Evolutionary conservation across 2,329 filamentous ascomycete genomes (phyloP), one percentile per base, ranked within the genome.

Genomic region (Exophiala calicioides): DNA sequence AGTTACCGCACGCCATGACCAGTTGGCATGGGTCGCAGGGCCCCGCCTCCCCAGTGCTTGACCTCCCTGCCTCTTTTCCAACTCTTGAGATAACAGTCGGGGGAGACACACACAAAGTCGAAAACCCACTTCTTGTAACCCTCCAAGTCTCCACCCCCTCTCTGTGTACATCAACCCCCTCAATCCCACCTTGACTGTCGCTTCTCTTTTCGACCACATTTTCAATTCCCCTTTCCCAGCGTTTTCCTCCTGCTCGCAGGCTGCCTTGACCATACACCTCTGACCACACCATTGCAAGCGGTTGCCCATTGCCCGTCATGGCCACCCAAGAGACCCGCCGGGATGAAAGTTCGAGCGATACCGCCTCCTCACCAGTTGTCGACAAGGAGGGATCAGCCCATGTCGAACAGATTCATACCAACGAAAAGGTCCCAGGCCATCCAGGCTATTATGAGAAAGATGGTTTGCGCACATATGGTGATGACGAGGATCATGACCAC

Each of bases 401-500:
- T 47, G 52, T 63, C 30, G 59, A 60, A 31, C 53, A 59, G 35
- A 48, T 60, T 23, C 58, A 58, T 38, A 61, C 62, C 19, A 56
- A 62, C 34, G 60, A 64, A 38, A 52, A 50, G n/a, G 56, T 62
- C n/a, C 58, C 61, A 27, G 65, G 62, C 12, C 55, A 74, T 47
- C 51, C 57, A 7, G 64, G 68, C 44, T 73, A 76, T 58, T 72
- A 72, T 52, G 73, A 77, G 52, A 73, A 74, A 47, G 58, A 68
- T 56, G 71, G 71, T 18, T 52, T 74, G 2, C 64, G 70, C 12
- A 72, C 68, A 3, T 68, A 74, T 47, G 72, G 69, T 18, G 72
- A 77, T 56, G 74, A 69, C 24, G 68, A 69, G 37, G 68, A 72
- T 44, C 72, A 74, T 60, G 71, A 74, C 39, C 67, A 68, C 52